Conservation (phyloP, 495 filamentous ascomycete species). For the Penicillium verhagenii region DNA sequence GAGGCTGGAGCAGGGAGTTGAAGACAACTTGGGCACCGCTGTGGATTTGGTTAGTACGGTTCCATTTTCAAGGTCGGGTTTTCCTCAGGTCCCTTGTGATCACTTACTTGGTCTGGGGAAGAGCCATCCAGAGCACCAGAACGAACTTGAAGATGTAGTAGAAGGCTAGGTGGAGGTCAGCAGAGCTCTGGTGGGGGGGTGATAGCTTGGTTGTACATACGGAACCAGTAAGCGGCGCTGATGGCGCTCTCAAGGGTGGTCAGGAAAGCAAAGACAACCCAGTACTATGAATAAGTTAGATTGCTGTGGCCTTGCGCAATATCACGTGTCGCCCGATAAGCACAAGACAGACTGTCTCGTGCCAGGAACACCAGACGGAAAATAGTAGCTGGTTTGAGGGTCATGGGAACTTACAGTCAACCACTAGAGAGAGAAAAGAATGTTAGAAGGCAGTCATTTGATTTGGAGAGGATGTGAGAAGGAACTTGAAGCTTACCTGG, state of each 20-base stretch:
- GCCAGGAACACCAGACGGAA: conserved; percentile 7
- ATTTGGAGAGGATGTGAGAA: conserved; percentile 8
- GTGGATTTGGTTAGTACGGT: conserved; percentile 23
- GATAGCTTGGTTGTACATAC: conserved; percentile 41
- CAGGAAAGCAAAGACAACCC: conserved; percentile 94
- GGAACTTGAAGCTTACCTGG: conserved; percentile 68
- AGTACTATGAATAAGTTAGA: conserved; percentile 64
- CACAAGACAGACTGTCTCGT: conserved; percentile 12
- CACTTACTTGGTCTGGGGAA: conserved; percentile 86
- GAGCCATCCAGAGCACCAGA: conserved; percentile 93
- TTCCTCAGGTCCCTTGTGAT: background rate
- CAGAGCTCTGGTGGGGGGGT: background rate
- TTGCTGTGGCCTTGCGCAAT: conserved; percentile 9
- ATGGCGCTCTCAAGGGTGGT: conserved; percentile 90
- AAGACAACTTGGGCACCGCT: conserved; percentile 97
- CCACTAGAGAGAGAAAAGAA: conserved; percentile 46
- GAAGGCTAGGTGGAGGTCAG: conserved; percentile 60
- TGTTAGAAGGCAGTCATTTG: conserved; percentile 14
- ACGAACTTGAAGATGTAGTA: conserved; percentile 99
- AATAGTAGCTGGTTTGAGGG: conserved; percentile 1
- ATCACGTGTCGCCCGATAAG: conserved; percentile 25
- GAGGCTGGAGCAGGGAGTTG: conserved; percentile 89
- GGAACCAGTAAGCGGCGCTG: conserved; percentile 98
- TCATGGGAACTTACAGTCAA: conserved; percentile 59
- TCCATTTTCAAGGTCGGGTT: background rate